Evolutionary conservation across 495 filamentous ascomycete genomes (phyloP), one percentile per base, ranked within the genome.

Genomic region (Massariosphaeria phaeospora): DNA sequence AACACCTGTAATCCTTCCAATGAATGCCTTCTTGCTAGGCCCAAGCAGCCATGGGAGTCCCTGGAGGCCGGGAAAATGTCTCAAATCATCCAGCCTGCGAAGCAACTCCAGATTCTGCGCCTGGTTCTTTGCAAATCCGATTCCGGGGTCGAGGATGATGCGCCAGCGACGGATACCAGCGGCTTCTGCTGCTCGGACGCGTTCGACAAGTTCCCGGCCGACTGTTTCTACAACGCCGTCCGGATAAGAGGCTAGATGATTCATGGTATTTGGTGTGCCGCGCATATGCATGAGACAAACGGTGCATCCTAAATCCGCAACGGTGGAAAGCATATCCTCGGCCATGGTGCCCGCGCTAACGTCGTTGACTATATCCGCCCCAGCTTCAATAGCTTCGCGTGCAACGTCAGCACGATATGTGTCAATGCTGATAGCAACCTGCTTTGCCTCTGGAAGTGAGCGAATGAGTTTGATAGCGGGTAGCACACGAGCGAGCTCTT

Each of bases 231-330:
- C 76, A 7, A 96, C 69, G 0, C 90, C 90, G 25, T 75, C 61
- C 0, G 88, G 88, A 68, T 96, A 96, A 8, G 76, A 65, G 26
- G 43, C 33, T 20, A 87, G 70, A 2, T 67, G 67, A 33, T 73
- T 83, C 93, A 97, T 98, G 3, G 86, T 96, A 21, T 77, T 73
- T 0, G 93, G 89, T 2, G 79, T 85, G 25, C 93, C 93, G 61
- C 93, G 89, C 85, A 91, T 96, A 69, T 98, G 93, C 89, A 94
- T 95, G 21, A 98, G 73, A 62, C 87, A 85, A 33, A 95, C 78
- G 1, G 90, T 85, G 52, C 84, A 85, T n/a, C 87, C 86, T 0
- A 91, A 76, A 2, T 76, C 68, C 0, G 93, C 93, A 39, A 89
- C 82, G 0, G 87, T 91, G 5, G 80, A 65, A 0, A 98, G 77